Conservation (phyloP, 2,329 filamentous ascomycete species). For the Calonectria multiphialidica region DNA sequence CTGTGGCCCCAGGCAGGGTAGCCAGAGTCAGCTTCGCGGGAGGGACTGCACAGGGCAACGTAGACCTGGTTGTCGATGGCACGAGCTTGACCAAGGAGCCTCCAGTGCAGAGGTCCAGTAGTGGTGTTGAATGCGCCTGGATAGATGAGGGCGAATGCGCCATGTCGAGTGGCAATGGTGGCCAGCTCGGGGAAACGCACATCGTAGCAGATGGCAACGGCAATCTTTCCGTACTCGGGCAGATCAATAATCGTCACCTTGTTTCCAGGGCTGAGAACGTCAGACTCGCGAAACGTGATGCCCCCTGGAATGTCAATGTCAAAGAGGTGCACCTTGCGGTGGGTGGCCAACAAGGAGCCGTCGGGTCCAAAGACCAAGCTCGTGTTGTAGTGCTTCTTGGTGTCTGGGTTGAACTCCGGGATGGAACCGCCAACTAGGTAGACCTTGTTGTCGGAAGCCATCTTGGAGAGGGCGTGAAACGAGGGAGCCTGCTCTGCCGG, state of each 20-base stretch:
- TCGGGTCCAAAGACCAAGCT: slow-evolving; percentile 83
- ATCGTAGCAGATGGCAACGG: slow-evolving; percentile 96
- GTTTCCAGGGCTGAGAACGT: slow-evolving; percentile 88
- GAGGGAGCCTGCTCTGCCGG: slow-evolving; percentile 79
- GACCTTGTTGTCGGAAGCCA: slow-evolving; percentile 82
- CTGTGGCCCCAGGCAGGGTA: slow-evolving; percentile 97
- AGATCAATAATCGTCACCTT: slow-evolving; percentile 88
- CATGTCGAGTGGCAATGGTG: slow-evolving; percentile 86
- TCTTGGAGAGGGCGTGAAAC: slow-evolving; percentile 84
- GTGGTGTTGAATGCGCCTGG: slow-evolving; percentile 98
- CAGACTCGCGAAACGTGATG: slow-evolving; percentile 91
- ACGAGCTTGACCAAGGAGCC: slow-evolving; percentile 82
- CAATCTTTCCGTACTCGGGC: slow-evolving; percentile 89
- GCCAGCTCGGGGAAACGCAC: slow-evolving; percentile 96
- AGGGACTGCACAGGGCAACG: slow-evolving; percentile 92
- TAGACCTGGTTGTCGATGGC: slow-evolving; percentile 96
- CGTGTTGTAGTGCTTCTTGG: slow-evolving; percentile 88
- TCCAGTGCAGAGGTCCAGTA: slow-evolving; percentile 94
- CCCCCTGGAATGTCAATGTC: slow-evolving; percentile 98
- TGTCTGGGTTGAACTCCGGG: slow-evolving; percentile 76
- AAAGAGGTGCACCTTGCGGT: slow-evolving; percentile 96
- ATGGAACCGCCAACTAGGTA: slow-evolving; percentile 95
- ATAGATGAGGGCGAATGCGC: slow-evolving; percentile 90
- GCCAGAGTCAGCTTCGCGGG: slow-evolving; percentile 78
- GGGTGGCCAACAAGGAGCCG: slow-evolving; percentile 85